Percentiles rank a stretch among this genome's conserved stretches.
Conservation (phyloP, 2,329 filamentous ascomycete genomes). For the Ascochyta rabiei region DNA sequence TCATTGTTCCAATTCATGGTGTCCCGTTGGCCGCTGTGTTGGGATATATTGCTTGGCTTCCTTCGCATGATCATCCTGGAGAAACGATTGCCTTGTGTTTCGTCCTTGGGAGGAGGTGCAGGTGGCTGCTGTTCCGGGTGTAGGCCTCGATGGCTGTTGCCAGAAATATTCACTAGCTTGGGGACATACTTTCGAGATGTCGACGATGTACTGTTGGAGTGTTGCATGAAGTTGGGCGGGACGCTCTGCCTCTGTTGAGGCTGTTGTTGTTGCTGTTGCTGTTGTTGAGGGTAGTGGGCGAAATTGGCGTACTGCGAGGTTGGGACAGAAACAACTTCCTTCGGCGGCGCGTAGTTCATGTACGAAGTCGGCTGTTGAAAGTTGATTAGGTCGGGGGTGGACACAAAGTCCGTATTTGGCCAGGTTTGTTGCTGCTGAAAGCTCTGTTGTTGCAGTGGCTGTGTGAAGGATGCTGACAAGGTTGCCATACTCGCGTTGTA, state of each 20-base stretch:
- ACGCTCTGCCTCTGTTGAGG: constrained; percentile 39
- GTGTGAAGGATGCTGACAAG: constrained; percentile 41
- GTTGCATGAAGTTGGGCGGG: constrained; percentile 43
- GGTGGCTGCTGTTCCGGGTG: constrained; percentile 42
- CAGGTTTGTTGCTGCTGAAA: constrained; percentile 41
- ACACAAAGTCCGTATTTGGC: constrained; percentile 44
- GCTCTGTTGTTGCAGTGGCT: constrained; percentile 37
- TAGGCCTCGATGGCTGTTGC: constrained; percentile 32
- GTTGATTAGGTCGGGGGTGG: constrained; percentile 42
- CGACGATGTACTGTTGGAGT: constrained; percentile 26
- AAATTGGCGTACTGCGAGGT: constrained; percentile 45
- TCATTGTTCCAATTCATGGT: constrained; percentile 44
- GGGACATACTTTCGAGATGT: constrained; percentile 41
- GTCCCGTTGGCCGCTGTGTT: constrained; percentile 43
- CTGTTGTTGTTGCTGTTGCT: constrained; percentile 14
- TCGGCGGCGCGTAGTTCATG: constrained; percentile 41
- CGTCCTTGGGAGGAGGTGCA: constrained; percentile 45
- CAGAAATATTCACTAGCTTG: constrained; percentile 44
- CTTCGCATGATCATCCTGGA: constrained; percentile 45
- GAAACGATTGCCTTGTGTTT: constrained; percentile 42
- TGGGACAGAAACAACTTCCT: constrained; percentile 41
- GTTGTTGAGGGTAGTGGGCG: constrained; percentile 30
- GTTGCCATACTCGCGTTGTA: constrained; percentile 39
- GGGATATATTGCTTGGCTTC: constrained; percentile 46
- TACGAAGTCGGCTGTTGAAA: constrained; percentile 41